A percentile compares a stretch with the other conserved stretches of the same genome.
Evolutionary conservation across 2,329 filamentous ascomycete species (phyloP).

Genomic region (Fonsecaea pedrosoi): DNA sequence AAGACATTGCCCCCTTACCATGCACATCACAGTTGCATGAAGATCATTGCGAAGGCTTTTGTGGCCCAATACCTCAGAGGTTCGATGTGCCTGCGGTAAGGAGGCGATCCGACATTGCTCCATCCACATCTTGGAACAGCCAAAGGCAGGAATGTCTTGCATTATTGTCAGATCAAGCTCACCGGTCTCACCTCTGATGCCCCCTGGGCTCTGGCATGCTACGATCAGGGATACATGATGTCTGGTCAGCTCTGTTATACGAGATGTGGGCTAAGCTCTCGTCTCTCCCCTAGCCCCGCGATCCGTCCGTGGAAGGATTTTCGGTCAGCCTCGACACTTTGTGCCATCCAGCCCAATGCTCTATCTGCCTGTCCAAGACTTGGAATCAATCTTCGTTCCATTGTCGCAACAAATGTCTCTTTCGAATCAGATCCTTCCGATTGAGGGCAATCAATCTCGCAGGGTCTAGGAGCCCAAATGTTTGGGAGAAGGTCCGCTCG

Average conservation of each 20-base stretch:
- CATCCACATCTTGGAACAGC: conserved; percentile 6
- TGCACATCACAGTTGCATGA: conserved; percentile 37
- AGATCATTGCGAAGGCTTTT: neutral
- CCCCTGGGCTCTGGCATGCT: conserved; percentile 8
- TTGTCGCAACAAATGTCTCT: conserved; percentile 5
- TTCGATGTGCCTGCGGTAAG: conserved; percentile 12
- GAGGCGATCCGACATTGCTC: neutral
- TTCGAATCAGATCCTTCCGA: neutral
- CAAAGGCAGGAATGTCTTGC: conserved; percentile 23
- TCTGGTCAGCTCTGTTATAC: conserved; percentile 20
- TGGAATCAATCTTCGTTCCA: conserved; percentile 15
- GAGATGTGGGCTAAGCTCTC: conserved; percentile 7
- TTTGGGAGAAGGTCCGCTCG: neutral
- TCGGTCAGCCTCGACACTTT: conserved; percentile 8
- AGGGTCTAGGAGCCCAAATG: neutral
- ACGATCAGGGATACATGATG: neutral
- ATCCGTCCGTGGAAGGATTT: conserved; percentile 4
- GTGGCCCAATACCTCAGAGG: conserved; percentile 13
- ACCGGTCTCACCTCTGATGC: conserved; percentile 1
- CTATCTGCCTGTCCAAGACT: neutral
- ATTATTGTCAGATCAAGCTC: conserved; percentile 19
- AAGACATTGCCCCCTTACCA: conserved; percentile 23
- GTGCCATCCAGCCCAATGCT: neutral
- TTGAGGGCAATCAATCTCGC: neutral
- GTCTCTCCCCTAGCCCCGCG: neutral